Conservation (phyloP, 2,329 filamentous ascomycete species). For the Pseudogymnoascus sp. region DNA sequence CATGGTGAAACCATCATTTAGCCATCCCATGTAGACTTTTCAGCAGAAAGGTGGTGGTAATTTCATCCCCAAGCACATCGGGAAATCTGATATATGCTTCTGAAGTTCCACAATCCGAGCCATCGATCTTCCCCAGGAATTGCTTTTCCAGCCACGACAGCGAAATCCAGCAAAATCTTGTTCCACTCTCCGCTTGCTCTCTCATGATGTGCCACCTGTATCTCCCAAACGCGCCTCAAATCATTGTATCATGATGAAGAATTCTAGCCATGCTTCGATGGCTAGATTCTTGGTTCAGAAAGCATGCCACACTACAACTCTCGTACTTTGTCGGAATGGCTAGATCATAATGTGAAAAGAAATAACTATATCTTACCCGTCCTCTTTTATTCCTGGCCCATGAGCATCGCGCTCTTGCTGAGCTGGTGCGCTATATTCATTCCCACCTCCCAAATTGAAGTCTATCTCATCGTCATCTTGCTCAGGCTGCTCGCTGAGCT, state of each 20-base stretch:
- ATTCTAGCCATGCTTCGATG: not conserved
- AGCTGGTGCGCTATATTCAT: constrained; percentile 23
- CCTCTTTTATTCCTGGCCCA: constrained; percentile 75
- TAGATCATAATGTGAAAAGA: constrained; percentile 12
- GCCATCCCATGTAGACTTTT: constrained; percentile 4
- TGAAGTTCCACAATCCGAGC: not conserved
- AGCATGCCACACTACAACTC: not conserved
- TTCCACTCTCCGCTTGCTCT: not conserved
- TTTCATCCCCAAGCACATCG: not conserved
- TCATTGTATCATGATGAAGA: not conserved
- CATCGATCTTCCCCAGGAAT: not conserved
- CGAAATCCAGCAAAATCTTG: too few relatives aligned
- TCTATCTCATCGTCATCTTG: constrained; percentile 51
- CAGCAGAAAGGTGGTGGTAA: not conserved
- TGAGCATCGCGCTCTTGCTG: constrained; percentile 29
- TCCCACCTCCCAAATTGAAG: constrained; percentile 44
- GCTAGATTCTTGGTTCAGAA: not conserved
- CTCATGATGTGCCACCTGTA: not conserved
- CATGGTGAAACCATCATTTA: not conserved
- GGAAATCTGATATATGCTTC: not conserved
- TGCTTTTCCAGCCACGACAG: not conserved
- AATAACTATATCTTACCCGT: constrained; percentile 63
- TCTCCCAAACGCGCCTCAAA: constrained; percentile 4
- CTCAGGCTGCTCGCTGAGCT: constrained; percentile 38
- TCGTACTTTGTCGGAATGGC: constrained; percentile 5